Evolutionary conservation across 192 early-diverging fungal genomes (phyloP), one percentile per base, ranked within the genome.

Genomic region (Coemansia sp.): DNA sequence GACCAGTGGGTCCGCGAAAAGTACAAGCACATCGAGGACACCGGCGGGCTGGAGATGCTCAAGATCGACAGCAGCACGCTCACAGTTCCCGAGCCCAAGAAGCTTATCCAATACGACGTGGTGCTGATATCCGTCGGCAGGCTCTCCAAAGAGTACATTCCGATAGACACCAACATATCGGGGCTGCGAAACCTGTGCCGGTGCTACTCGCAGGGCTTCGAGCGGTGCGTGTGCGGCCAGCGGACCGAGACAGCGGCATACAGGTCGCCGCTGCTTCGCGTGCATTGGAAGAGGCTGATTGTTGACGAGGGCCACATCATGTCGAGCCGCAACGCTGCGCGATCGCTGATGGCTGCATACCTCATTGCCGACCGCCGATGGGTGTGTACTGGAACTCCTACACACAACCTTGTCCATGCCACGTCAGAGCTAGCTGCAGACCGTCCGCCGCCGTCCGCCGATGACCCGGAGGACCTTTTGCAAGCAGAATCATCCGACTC

Each of bases 261-360:
- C 43, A 68, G 84, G 15, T 91, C 90, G 3, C 90, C 92, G 22
- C 71, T 94, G 5, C 81, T 88, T 42, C 81, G 85, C 20, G 78
- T 95, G 2, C 86, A 86, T 19, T 95, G 91, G 90, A 86, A 90
- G 58, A 77, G 93, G 20, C 61, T 95, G 22, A 88, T 95, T 59
- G 87, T 93, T 11, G 93, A 95, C 60, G 93, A 95, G 60, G 93
- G 93, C 8, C 91, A 93, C 53, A 79, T 82, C 36, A 83, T 94
- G 85, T 83, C 85, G 5, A 58, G 77, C 15, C 81, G 71, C 73
- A 61, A 75, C 63, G 63, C 86, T 69, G 62, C 70, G 10, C 61
- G 79, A 35, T 74, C 81, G 7, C 65, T 82, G 9, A 63, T 90
- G 22, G 87, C 88, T 4, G 69, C 85, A 7, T 76, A 85, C 17